Evolutionary conservation across 768 basidiomycete genomes (phyloP), one percentile per base, ranked within the genome.

Genomic region (Paxillus ammoniavirescens): DNA sequence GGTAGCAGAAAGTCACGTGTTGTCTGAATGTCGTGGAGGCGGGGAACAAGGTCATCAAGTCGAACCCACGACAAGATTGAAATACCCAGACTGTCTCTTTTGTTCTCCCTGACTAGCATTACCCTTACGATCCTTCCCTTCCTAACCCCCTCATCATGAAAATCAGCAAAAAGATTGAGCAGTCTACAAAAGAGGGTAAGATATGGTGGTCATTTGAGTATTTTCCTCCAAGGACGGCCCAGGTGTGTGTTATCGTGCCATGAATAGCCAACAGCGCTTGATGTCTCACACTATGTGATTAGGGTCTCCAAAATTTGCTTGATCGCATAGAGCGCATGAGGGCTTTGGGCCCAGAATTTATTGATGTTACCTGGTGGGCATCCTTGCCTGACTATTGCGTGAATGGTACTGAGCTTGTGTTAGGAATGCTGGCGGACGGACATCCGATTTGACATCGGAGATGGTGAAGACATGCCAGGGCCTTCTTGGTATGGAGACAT

Each of bases 311-410:
- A 87, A 99, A 99, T 71, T 78, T 99, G 33, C 80, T 97, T 55
- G 95, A 98, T 73, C 94, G 97, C 64, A 98, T 99, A 74, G 96
- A 98, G 72, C 91, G 95, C 58, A 98, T 99, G 97, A 82, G 93
- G 49, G 82, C 83, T 8, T 75, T 97, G 35, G 96, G 97, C 2
- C 97, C 97, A 8, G 96, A 97, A 69, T 99, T 99, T 68, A 89
- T 98, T 62, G 96, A 98, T 69, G 96, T 98, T 65, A 98, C 96
- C 68, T 98, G 93, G 93, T 86, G 55, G 44, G 77, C 54, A 10
- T 48, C 41, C 49, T 50, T 55, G 59, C 42, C 40, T 45, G 4
- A 21, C 23, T 17, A 12, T 43, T 50, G 41, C 47, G 18, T 31
- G 9, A 36, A 17, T 12, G 49, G 18, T 14, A 13, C 47, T 55